Percentiles rank a stretch among this genome's conserved stretches.
Evolutionary conservation across 768 basidiomycete genomes (phyloP).

Genomic region (Guyanaporus albipodus): DNA sequence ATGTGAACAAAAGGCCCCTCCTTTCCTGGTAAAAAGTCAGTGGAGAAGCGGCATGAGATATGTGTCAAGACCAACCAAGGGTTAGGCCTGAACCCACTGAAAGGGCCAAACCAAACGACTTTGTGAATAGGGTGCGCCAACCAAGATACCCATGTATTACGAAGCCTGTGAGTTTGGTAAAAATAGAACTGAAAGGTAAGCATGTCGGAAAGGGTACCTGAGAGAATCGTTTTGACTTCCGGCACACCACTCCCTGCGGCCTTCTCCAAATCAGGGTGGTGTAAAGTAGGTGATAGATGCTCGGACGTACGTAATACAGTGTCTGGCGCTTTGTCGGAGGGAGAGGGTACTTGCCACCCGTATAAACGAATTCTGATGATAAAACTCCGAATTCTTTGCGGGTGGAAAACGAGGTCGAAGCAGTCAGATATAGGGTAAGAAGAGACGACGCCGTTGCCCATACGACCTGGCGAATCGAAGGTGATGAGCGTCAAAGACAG

Average conservation of each 20-base stretch:
- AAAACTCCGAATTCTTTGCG: constrained; percentile 84
- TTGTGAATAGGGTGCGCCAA: constrained; percentile 82
- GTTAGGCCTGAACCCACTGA: constrained; percentile 91
- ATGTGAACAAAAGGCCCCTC: constrained; percentile 89
- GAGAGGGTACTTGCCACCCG: constrained; percentile 19
- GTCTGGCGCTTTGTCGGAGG: constrained; percentile 53
- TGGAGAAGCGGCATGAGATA: constrained; percentile 1
- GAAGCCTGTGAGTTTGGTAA: constrained; percentile 53
- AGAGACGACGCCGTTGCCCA: constrained; percentile 70
- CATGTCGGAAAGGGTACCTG: constrained; percentile 42
- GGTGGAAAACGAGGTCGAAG: constrained; percentile 83
- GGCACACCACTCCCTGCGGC: constrained; percentile 96
- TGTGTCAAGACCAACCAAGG: constrained; percentile 46
- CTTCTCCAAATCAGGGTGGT: constrained; percentile 36
- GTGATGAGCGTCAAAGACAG: not conserved
- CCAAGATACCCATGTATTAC: constrained; percentile 98
- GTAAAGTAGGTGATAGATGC: not conserved
- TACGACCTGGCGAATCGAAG: constrained; percentile 44
- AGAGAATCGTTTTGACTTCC: constrained; percentile 93
- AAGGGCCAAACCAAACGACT: constrained; percentile 82
- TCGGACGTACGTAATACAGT: constrained; percentile 72
- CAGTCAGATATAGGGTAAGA: constrained; percentile 84
- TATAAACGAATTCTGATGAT: constrained; percentile 43
- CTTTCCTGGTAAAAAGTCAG: constrained; percentile 40
- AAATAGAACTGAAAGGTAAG: constrained; percentile 8